A percentile compares a stretch with the other conserved stretches of the same genome.
phyloP scores from a whole-genome alignment of 306 rosid genomes.

The Macrotyloma uniflorum region DNA sequence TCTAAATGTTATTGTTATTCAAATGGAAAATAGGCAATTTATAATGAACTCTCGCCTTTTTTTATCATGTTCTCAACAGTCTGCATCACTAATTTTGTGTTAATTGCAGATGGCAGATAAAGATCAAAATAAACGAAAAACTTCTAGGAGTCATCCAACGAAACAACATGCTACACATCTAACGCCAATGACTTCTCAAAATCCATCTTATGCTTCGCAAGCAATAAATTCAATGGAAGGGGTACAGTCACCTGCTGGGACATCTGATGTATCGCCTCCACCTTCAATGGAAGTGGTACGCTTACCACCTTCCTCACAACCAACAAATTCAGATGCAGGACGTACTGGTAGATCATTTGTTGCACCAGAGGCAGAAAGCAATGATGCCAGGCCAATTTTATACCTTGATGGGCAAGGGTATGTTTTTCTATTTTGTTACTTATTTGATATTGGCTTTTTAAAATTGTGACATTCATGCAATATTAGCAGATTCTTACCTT shows the following conservation, averaged over 20 bases:
- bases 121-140: background rate
- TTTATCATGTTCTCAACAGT: no score
- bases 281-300: background rate
- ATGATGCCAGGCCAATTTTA: background rate
- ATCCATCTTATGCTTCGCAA: background rate
- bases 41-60: no score
- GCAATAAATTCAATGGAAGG: background rate
- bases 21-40: no score
- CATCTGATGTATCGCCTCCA: no score
- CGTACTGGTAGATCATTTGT: background rate
- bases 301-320: background rate
- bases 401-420: constrained; percentile 10
- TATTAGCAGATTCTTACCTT: constrained; percentile 5
- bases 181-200: background rate
- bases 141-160: background rate
- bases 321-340: background rate
- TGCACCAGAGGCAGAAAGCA: background rate
- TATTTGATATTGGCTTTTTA: background rate
- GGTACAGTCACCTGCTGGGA: background rate
- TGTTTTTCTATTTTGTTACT: background rate
- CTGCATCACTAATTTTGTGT: background rate
- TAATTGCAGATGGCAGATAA: background rate
- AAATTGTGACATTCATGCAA: background rate
- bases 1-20: no score
- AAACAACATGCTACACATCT: background rate